Evolutionary conservation across 805 yeast species (phyloP), one percentile per base, ranked within the genome.

Genomic region (Suhomyces sp.): DNA sequence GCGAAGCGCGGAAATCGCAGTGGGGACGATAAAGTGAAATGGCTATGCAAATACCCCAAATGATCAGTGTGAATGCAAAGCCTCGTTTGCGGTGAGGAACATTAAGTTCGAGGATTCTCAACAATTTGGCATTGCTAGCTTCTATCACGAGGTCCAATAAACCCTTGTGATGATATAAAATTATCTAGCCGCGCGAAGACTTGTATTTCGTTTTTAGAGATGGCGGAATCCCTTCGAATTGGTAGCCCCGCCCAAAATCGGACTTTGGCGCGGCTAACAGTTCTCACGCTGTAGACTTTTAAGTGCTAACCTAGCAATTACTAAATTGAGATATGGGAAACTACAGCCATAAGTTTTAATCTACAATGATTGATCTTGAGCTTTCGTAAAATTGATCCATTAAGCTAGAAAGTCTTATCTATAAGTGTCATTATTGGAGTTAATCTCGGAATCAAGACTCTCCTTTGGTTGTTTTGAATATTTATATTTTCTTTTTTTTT

Each of bases 371-470:
- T 35, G 3, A 17, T 37, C 22, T 19, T 37, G 41, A 37, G 17
- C 41, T 41, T 21, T 41, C 29, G 44, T 22, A 41, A 17, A 21
- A 41, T 41, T 41, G 44, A 41, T 41, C 44, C 44, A 22, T 41
- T 40, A 40, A 40, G 17, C 20, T 39, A 39, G 43, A 39, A 39
- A n/a, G 29, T 41, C 20, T 37, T 37, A 37, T 37, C 44, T 41
- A 41, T 41, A 41, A 41, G 44, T 41, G 44, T 41, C 44, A 41
- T 41, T 41, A 41, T 20, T 8, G 44, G 44, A 37, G 41, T 37
- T 37, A 17, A 9, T 17, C 21, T 9, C 22, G 22, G 20, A 35
- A 35, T 15, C 12, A 37, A 37, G 41, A 37, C 17, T 17, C 41
- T 19, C 41, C 41, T n/a, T 37, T 37, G 41, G 35, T 31, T n/a